Percentiles rank a stretch among this genome's conserved stretches.
phyloP scores from a whole-genome alignment of 805 yeast species.

The Metschnikowia hibisci region DNA sequence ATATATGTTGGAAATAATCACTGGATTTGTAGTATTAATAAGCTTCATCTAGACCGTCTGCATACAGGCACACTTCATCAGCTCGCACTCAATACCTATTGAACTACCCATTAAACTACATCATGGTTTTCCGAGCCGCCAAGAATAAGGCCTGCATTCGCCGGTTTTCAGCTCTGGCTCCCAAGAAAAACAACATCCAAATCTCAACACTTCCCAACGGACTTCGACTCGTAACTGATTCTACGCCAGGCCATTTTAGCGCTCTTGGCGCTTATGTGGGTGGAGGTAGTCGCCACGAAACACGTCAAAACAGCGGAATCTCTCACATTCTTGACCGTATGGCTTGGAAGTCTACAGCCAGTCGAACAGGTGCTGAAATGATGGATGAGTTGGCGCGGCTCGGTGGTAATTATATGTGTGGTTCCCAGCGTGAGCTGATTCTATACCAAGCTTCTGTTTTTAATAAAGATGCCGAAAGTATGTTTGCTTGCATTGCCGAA shows the following conservation, averaged over 20 bases:
- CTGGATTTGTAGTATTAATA: no score
- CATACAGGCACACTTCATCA: no score
- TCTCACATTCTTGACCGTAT: constrained; percentile 83
- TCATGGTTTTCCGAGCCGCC: constrained; percentile 1
- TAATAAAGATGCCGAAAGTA: constrained; percentile 73
- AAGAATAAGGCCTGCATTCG: not conserved
- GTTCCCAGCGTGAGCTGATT: constrained; percentile 86
- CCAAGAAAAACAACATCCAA: constrained; percentile 15
- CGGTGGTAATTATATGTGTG: constrained; percentile 94
- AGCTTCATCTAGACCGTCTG: no score
- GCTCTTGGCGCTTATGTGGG: constrained; percentile 86
- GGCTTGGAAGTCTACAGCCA: constrained; percentile 71
- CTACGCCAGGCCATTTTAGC: constrained; percentile 84
- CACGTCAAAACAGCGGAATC: constrained; percentile 55
- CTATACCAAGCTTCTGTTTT: constrained; percentile 94
- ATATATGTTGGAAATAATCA: no score
- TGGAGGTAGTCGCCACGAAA: constrained; percentile 88
- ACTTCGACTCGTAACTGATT: constrained; percentile 75
- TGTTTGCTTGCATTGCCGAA: constrained; percentile 73
- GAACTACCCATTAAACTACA: not conserved
- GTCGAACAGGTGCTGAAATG: constrained; percentile 62
- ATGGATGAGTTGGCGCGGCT: constrained; percentile 67
- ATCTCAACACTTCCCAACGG: constrained; percentile 63
- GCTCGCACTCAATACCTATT: not conserved
- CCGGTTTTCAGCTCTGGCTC: not conserved